phyloP scores from a whole-genome alignment of 2,329 filamentous ascomycete genomes.

The Trichophyton verrucosum region DNA sequence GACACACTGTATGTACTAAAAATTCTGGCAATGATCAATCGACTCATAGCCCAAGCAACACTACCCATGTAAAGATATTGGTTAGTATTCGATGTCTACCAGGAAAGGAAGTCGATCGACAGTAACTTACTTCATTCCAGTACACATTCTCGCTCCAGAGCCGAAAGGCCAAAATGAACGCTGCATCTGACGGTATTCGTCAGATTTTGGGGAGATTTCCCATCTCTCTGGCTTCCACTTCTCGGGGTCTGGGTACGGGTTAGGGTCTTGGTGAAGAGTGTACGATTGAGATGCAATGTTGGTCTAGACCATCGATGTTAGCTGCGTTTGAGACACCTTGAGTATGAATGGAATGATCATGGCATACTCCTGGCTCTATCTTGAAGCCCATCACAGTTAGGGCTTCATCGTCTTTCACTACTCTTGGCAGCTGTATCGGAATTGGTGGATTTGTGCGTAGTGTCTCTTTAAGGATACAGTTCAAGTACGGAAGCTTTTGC shows the following conservation, averaged over 20 bases:
- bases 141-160: conserved; percentile 38
- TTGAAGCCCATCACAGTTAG: conserved; percentile 11
- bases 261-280: conserved; percentile 41
- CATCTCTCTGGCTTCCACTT: conserved; percentile 44
- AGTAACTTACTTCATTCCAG: conserved; percentile 16
- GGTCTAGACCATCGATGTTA: conserved; percentile 4
- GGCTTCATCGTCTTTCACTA: conserved; percentile 16
- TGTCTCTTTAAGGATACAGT: conserved; percentile 33
- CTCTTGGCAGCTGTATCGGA: conserved; percentile 29
- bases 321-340: neutral
- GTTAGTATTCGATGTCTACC: neutral
- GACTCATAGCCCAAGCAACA: conserved; percentile 13
- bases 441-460: conserved; percentile 32
- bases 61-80: conserved; percentile 5
- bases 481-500: conserved; percentile 20
- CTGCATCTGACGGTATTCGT: conserved; percentile 41
- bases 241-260: conserved; percentile 39
- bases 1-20: conserved; percentile 11
- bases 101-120: too few relatives aligned
- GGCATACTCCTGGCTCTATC: conserved; percentile 12
- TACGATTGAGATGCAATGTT: conserved; percentile 12
- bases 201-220: conserved; percentile 41
- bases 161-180: conserved; percentile 44
- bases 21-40: conserved; percentile 11
- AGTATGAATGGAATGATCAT: neutral